Evolutionary conservation across 164 flowering plant genomes (phyloP).

Genomic region (Stephania cephalantha): DNA sequence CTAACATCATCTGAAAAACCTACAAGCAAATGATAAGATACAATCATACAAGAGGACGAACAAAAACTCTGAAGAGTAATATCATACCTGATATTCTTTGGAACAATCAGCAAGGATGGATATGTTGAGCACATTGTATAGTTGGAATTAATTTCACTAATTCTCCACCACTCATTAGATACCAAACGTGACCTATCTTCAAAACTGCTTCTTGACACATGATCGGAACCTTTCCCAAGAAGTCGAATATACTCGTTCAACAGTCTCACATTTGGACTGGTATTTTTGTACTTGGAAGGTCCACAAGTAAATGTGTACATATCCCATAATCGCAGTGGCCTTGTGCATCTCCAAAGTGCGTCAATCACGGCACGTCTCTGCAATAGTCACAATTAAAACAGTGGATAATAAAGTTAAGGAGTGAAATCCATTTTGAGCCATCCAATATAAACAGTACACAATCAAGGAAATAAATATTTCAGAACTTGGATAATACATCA

Average conservation of each 20-base stretch:
- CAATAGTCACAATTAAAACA: constrained; percentile 12
- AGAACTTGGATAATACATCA: background rate
- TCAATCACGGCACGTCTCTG: constrained; percentile 84
- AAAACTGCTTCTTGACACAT: constrained; percentile 41
- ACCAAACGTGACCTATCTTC: constrained; percentile 61
- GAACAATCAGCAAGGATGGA: constrained; percentile 90
- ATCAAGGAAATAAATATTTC: background rate
- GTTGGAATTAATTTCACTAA: constrained; percentile 66
- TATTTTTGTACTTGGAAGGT: constrained; percentile 49
- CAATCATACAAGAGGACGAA: background rate
- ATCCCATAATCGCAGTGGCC: constrained; percentile 73
- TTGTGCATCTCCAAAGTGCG: constrained; percentile 62
- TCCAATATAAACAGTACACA: background rate
- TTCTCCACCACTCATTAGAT: constrained; percentile 82
- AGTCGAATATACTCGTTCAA: constrained; percentile 85
- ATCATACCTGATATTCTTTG: constrained; percentile 63
- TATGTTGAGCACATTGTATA: constrained; percentile 77
- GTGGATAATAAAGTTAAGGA: background rate
- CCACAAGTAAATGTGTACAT: constrained; percentile 77
- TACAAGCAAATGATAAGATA: background rate
- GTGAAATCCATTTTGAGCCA: background rate
- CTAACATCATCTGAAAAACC: background rate
- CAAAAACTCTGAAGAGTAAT: background rate
- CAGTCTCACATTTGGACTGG: constrained; percentile 69
- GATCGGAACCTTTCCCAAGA: constrained; percentile 51